These are phyloP conservation scores for Berberis vulgaris DNA, from an alignment of 164 flowering plant species.

Conservation along the genomic window DNA sequence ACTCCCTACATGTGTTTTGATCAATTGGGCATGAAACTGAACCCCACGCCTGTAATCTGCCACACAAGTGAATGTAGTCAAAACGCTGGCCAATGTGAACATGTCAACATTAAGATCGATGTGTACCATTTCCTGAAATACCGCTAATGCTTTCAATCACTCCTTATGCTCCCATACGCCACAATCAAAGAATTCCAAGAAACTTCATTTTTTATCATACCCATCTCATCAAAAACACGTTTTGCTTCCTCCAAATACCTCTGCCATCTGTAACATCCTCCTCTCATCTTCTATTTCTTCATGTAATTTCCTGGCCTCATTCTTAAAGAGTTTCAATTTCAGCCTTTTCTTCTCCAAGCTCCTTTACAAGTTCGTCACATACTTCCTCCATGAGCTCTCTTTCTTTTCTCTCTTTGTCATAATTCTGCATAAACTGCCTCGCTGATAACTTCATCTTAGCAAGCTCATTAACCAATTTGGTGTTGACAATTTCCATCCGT, in stretches of 20 bases:
- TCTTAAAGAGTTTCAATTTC: too few species aligned
- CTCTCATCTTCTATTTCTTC: neutral
- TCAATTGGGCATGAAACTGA: constrained; percentile 2
- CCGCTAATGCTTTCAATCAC: neutral
- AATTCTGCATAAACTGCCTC: too few species aligned
- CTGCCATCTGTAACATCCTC: too few species aligned
- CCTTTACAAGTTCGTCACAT: too few species aligned
- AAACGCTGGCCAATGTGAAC: neutral
- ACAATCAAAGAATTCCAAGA: neutral
- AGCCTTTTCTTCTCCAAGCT: too few species aligned
- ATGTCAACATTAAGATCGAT: neutral
- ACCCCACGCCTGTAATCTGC: neutral
- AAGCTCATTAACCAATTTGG: too few species aligned
- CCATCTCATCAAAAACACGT: neutral
- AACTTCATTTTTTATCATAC: neutral
- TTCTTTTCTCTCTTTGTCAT: too few species aligned
- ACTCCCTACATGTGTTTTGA: constrained; percentile 1
- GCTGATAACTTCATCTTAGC: too few species aligned
- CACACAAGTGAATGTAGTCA: neutral
- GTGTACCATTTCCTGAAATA: neutral
- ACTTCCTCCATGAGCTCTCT: too few species aligned
- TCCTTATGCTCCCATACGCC: constrained; percentile 1
- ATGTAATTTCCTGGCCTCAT: too few species aligned
- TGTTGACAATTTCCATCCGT: too few species aligned
- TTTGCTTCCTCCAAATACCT: neutral